A percentile compares a stretch with the other conserved stretches of the same genome.
These are phyloP conservation scores for Gymnopilus junonius DNA, from an alignment of 768 basidiomycete genomes.

Conservation along the genomic window DNA sequence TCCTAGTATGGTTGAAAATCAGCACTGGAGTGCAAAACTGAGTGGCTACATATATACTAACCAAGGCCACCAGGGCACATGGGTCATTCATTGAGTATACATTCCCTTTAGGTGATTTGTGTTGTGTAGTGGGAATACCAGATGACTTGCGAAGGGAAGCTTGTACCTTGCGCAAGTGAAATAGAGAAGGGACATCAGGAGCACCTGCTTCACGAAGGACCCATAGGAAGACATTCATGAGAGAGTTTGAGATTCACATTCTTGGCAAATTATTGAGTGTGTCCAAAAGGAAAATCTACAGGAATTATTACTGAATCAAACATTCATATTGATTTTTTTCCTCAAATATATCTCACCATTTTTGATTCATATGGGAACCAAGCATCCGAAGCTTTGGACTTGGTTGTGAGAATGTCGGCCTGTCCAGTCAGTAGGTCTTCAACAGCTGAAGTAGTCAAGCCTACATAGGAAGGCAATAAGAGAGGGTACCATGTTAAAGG, in stretches of 20 bases:
- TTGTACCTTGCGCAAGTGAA: constrained; percentile 20
- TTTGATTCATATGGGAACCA: constrained; percentile 2
- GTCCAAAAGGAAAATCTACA: constrained; percentile 22
- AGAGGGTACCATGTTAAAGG: too few species aligned
- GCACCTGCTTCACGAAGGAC: constrained; percentile 18
- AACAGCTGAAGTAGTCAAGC: too few species aligned
- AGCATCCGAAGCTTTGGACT: background rate
- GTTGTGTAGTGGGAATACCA: constrained; percentile 24
- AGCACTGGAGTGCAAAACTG: background rate
- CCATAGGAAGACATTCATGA: constrained; percentile 22
- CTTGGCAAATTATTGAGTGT: constrained; percentile 21
- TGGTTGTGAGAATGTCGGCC: background rate
- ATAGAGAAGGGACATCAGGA: constrained; percentile 15
- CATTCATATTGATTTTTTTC: too few species aligned
- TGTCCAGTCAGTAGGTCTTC: background rate
- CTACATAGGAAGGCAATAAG: background rate
- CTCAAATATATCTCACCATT: background rate
- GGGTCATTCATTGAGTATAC: constrained; percentile 35
- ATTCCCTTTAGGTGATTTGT: constrained; percentile 30
- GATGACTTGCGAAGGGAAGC: constrained; percentile 11
- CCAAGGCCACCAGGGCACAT: constrained; percentile 26
- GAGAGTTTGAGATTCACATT: constrained; percentile 18
- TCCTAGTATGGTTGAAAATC: constrained; percentile 24
- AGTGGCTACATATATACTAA: constrained; percentile 8
- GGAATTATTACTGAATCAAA: background rate